A percentile compares a stretch with the other conserved stretches of the same genome.
These are phyloP conservation scores for Rhizopogon sp. DNA, from an alignment of 768 basidiomycete species.

Conservation along the genomic window DNA sequence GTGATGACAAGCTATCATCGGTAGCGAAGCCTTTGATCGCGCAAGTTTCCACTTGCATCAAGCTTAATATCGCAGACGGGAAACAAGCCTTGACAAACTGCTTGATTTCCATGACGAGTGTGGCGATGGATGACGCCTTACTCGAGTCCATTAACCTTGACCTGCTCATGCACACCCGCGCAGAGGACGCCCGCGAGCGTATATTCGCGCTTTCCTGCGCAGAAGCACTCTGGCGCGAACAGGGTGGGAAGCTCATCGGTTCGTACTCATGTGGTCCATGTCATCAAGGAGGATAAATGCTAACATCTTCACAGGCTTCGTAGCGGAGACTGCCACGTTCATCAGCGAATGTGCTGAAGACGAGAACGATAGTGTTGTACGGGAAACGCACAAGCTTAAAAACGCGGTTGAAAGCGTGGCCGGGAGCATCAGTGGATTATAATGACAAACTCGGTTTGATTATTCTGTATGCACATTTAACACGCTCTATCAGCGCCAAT, in stretches of 20 bases:
- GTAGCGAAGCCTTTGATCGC: slow-evolving; percentile 54
- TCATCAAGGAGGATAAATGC: neutral
- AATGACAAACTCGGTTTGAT: neutral
- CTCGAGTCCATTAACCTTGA: slow-evolving; percentile 81
- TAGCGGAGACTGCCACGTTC: slow-evolving; percentile 78
- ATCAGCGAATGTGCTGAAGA: slow-evolving; percentile 86
- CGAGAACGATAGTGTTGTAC: slow-evolving; percentile 79
- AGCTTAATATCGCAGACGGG: slow-evolving; percentile 31
- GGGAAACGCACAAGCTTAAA: slow-evolving; percentile 63
- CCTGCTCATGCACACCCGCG: slow-evolving; percentile 85
- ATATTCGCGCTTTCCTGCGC: slow-evolving; percentile 66
- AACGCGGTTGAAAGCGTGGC: slow-evolving; percentile 66
- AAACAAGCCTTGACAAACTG: slow-evolving; percentile 43
- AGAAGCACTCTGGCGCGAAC: slow-evolving; percentile 69
- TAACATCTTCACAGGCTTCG: slow-evolving; percentile 48
- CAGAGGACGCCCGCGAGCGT: slow-evolving; percentile 69
- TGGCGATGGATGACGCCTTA: slow-evolving; percentile 47
- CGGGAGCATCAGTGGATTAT: slow-evolving; percentile 44
- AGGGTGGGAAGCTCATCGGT: slow-evolving; percentile 75
- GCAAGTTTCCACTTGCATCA: slow-evolving; percentile 56
- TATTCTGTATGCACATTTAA: too few species aligned
- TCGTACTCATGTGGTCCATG: slow-evolving; percentile 16
- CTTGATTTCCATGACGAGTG: slow-evolving; percentile 42
- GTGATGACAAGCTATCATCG: slow-evolving; percentile 69
- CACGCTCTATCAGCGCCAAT: too few species aligned